Percentiles rank a stretch among this genome's conserved stretches.
These are phyloP conservation scores for Geranomyces michiganensis DNA, from an alignment of 192 early-diverging fungal genomes.

Conservation along the genomic window DNA sequence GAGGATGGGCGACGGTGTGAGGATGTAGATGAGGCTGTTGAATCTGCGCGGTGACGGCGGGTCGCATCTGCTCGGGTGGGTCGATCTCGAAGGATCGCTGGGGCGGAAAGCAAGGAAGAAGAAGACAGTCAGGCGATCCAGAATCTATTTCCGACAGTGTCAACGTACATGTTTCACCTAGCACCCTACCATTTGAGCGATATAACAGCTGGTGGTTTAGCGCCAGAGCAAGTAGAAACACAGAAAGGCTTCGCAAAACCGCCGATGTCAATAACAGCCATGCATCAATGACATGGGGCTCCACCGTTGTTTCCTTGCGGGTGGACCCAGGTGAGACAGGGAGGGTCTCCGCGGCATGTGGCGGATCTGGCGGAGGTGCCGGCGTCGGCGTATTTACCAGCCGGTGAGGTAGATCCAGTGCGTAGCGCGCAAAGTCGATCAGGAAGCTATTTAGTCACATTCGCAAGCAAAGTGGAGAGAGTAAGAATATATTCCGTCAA, in stretches of 20 bases:
- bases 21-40: constrained; percentile 7
- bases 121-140: background rate
- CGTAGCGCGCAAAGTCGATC: constrained; percentile 45
- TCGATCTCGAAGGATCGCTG: background rate
- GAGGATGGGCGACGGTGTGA: constrained; percentile 3
- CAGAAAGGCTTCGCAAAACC: constrained; percentile 23
- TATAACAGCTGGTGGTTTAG: constrained; percentile 40
- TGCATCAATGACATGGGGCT: constrained; percentile 41
- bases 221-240: constrained; percentile 36
- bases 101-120: background rate
- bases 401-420: constrained; percentile 30
- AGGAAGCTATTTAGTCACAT: constrained; percentile 24
- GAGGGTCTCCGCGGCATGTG: background rate
- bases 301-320: constrained; percentile 30
- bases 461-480: background rate
- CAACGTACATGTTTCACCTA: background rate
- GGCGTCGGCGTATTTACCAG: background rate
- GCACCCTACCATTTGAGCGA: constrained; percentile 31
- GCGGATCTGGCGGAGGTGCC: background rate
- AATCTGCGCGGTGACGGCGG: background rate
- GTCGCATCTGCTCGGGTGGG: background rate
- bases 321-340: background rate
- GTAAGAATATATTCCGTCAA: no score
- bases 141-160: no score
- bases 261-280: constrained; percentile 42